Base-by-base conservation (phyloP, 257 asterid species). In the Buddleja alternifolia region DNA sequence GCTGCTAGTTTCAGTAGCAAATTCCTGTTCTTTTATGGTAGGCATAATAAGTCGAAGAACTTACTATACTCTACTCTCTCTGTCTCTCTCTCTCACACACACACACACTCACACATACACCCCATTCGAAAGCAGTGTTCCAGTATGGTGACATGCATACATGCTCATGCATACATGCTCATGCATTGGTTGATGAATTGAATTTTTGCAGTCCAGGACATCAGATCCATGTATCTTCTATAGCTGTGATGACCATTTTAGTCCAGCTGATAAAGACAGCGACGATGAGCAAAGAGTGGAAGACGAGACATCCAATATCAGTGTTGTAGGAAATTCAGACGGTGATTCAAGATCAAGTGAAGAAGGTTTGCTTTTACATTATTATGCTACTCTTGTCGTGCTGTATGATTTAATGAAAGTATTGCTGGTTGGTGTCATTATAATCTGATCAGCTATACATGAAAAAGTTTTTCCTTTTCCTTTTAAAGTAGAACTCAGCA, bases 161-260 rank as follows among this genome's bases (percentile, higher is more conserved):
- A 63, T 62, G 19, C 61, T 75, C 42, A 47, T 50, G 42, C 67
- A 6, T 62, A n/a, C 47, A 36, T 71, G 67, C 61, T 75, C 42
- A 47, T 50, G 42, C 67, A 6, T 62, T 66, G 41, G 63, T 59
- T 75, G 67, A 62, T 70, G 54, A 46, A 25, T 32, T 32, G 67
- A 46, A 52, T 68, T 66, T 70, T 15, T 67, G 53, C 84, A 93
- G 97, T 89, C 83, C 66, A 76, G 75, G 66, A 63, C 76, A 69
- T 78, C 90, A 60, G 95, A 86, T 71, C 76, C 86, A 40, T 84
- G 89, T 40, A 61, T 80, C 68, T 90, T 81, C 81, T 88, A 87
- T 57, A 90, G 85, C 73, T 90, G 95, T 32, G 80, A 86, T 41
- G 97, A 90, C 73, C 86, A 82, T 45, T 81, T 85, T 66, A 76